Percentiles rank a stretch among this genome's conserved stretches.
Evolutionary conservation across 2,329 filamentous ascomycete genomes (phyloP).

Genomic region (Byssothecium circinans): DNA sequence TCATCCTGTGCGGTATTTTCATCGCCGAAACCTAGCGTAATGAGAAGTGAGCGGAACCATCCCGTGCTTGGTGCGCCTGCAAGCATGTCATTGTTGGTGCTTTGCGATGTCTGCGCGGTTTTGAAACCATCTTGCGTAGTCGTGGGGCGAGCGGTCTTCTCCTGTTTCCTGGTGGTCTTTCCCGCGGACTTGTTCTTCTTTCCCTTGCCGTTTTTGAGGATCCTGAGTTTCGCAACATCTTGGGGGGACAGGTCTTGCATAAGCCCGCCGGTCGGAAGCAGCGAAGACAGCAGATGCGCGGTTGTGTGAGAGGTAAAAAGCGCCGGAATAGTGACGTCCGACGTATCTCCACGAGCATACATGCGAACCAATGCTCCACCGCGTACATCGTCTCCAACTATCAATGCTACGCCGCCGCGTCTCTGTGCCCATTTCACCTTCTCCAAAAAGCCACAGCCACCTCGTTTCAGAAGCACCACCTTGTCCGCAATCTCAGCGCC

Average conservation of each 20-base stretch:
- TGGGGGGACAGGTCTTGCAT: slow-evolving; percentile 63
- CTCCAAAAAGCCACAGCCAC: slow-evolving; percentile 93
- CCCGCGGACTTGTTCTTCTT: slow-evolving; percentile 24
- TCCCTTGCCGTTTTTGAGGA: slow-evolving; percentile 17
- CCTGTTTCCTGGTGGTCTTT: slow-evolving; percentile 13
- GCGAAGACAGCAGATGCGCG: slow-evolving; percentile 84
- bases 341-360: slow-evolving; percentile 96
- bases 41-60: slow-evolving; percentile 53
- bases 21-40: slow-evolving; percentile 46
- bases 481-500: slow-evolving; percentile 91
- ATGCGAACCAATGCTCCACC: slow-evolving; percentile 92
- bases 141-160: slow-evolving; percentile 16
- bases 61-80: slow-evolving; percentile 32
- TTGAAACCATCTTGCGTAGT: slow-evolving; percentile 29
- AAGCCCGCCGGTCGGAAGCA: slow-evolving; percentile 70
- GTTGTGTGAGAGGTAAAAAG: slow-evolving; percentile 95
- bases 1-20: slow-evolving; percentile 43
- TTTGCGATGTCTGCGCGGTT: slow-evolving; percentile 31
- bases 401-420: slow-evolving; percentile 82
- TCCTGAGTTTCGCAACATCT: slow-evolving; percentile 48
- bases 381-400: slow-evolving; percentile 90
- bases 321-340: slow-evolving; percentile 90
- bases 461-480: slow-evolving; percentile 85
- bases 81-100: not conserved
- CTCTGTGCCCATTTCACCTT: slow-evolving; percentile 97